phyloP scores from a whole-genome alignment of 164 flowering plant genomes.

The Brasenia schreberi region DNA sequence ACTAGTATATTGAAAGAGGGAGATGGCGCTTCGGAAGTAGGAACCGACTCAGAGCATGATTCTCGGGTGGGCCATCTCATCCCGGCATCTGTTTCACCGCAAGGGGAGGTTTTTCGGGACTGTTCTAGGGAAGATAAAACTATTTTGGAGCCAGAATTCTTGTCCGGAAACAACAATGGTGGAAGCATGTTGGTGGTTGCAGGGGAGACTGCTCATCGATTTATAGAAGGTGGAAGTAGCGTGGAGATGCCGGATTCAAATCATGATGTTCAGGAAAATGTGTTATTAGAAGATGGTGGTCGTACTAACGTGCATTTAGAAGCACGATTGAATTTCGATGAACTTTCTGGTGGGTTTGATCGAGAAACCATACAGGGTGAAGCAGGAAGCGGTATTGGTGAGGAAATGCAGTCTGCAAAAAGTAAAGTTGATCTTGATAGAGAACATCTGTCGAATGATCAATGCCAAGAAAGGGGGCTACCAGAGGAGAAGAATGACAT shows the following conservation, averaged over 20 bases:
- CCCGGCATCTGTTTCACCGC: neutral
- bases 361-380: neutral
- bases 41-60: neutral
- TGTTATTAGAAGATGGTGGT: neutral
- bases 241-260: neutral
- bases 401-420: neutral
- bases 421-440: neutral
- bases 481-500: neutral
- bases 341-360: neutral
- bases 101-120: constrained; percentile 5
- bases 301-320: neutral
- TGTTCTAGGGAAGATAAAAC: neutral
- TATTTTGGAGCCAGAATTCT: neutral
- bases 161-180: neutral
- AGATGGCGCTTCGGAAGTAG: neutral
- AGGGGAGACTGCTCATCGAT: neutral
- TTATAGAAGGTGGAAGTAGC: neutral
- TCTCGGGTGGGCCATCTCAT: neutral
- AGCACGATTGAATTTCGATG: neutral
- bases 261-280: neutral
- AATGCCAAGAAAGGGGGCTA: neutral
- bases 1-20: neutral
- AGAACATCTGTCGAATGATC: neutral
- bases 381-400: neutral
- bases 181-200: neutral